phyloP scores from a whole-genome alignment of 257 asterid species.

The Plectranthus barbatus region DNA sequence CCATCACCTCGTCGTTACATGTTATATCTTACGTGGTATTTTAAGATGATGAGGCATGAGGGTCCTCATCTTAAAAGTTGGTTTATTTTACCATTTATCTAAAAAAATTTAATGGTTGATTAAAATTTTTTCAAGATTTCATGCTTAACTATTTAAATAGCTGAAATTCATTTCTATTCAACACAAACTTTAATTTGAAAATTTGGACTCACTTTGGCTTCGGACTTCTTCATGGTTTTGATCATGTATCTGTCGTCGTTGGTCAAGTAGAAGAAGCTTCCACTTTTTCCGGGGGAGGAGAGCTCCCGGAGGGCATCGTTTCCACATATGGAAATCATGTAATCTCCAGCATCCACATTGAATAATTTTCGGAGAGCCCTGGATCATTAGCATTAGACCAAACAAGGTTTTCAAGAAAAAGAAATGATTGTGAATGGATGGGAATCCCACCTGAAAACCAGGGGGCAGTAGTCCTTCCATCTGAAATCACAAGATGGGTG shows the following conservation, averaged over 20 bases:
- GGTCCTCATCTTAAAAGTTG: too few species aligned
- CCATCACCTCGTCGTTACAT: background rate
- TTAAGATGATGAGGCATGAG: too few species aligned
- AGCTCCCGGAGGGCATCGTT: constrained; percentile 95
- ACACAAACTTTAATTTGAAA: too few species aligned
- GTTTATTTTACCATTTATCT: too few species aligned
- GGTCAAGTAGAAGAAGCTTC: constrained; percentile 94
- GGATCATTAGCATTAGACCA: too few species aligned
- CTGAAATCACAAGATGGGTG: constrained; percentile 82
- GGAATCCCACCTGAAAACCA: constrained; percentile 86
- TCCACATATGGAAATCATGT: constrained; percentile 95
- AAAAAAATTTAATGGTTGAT: too few species aligned
- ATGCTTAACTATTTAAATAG: too few species aligned
- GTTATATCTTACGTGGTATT: too few species aligned
- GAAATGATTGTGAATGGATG: too few species aligned
- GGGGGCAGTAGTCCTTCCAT: constrained; percentile 96
- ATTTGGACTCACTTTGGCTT: constrained; percentile 68
- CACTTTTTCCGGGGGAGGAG: constrained; percentile 97
- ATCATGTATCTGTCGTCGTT: constrained; percentile 92
- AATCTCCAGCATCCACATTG: constrained; percentile 95
- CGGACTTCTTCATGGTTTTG: constrained; percentile 89
- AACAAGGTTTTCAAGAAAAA: too few species aligned
- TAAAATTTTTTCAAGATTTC: too few species aligned
- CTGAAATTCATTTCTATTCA: too few species aligned
- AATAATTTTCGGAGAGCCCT: constrained; percentile 79